phyloP scores from a whole-genome alignment of 140 eudicot genomes.

The Erigeron philadelphicus region DNA sequence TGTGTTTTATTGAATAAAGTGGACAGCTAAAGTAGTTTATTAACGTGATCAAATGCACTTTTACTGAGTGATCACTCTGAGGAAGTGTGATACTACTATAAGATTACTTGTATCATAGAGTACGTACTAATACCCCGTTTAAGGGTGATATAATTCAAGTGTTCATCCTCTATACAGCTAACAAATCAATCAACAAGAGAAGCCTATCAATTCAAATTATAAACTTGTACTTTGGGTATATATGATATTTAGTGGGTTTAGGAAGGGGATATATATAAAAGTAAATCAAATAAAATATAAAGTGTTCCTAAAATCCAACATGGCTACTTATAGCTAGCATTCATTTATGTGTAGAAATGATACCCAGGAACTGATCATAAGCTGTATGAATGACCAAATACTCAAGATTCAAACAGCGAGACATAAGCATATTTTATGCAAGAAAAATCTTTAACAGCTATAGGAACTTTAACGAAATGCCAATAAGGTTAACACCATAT shows the following conservation, averaged over 20 bases:
- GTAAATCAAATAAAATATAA: too few species aligned
- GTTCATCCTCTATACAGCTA: background rate
- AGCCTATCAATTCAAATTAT: background rate
- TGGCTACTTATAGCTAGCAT: background rate
- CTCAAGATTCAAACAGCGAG: background rate
- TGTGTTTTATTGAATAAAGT: background rate
- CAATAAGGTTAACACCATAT: background rate
- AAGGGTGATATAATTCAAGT: background rate
- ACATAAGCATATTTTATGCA: background rate
- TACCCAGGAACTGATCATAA: background rate
- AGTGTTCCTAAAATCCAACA: background rate
- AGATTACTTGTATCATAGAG: constrained; percentile 3
- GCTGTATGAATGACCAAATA: background rate
- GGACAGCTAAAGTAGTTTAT: constrained; percentile 1
- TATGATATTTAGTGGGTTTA: too few species aligned
- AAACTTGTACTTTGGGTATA: background rate
- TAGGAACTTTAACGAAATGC: background rate
- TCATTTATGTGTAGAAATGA: background rate
- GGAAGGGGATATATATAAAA: too few species aligned
- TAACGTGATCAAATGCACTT: background rate
- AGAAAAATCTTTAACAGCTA: background rate
- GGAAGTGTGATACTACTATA: constrained; percentile 9
- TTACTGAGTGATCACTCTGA: constrained; percentile 4
- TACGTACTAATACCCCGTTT: background rate
- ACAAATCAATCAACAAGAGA: background rate